A percentile compares a stretch with the other conserved stretches of the same genome.
These are phyloP conservation scores for Acanthamoeba culbertsoni DNA, from an alignment of 208 protist genomes.

Conservation along the genomic window DNA sequence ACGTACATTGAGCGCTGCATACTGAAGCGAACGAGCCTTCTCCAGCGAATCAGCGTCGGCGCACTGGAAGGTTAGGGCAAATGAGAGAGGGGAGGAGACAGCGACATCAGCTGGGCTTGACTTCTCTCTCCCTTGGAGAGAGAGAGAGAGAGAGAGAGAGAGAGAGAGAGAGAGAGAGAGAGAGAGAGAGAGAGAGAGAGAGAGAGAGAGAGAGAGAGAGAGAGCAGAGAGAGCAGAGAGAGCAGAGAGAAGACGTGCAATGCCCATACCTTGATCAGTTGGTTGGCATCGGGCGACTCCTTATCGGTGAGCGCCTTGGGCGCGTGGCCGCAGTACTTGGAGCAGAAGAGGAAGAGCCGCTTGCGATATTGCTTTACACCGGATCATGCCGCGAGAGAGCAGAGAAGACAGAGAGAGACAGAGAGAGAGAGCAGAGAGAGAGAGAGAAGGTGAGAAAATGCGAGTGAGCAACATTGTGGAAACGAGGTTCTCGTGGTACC, in stretches of 20 bases:
- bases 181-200: neutral
- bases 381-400: too few species aligned
- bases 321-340: conserved; percentile 54
- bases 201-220: too few species aligned
- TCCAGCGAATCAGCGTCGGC: neutral
- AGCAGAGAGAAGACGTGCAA: neutral
- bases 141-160: neutral
- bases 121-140: too few species aligned
- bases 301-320: conserved; percentile 15
- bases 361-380: conserved; percentile 58
- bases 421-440: neutral
- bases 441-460: neutral
- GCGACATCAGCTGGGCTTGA: too few species aligned
- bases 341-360: conserved; percentile 26
- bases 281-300: conserved; percentile 2
- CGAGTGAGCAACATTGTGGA: too few species aligned
- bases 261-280: conserved; percentile 20
- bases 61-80: neutral
- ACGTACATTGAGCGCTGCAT: conserved; percentile 36
- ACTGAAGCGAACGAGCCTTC: conserved; percentile 28
- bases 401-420: too few species aligned
- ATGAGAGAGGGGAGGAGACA: too few species aligned
- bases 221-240: neutral
- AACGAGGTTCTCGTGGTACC: too few species aligned
- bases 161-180: neutral